phyloP scores from a whole-genome alignment of 306 rosid species.

The Castanea sativa region DNA sequence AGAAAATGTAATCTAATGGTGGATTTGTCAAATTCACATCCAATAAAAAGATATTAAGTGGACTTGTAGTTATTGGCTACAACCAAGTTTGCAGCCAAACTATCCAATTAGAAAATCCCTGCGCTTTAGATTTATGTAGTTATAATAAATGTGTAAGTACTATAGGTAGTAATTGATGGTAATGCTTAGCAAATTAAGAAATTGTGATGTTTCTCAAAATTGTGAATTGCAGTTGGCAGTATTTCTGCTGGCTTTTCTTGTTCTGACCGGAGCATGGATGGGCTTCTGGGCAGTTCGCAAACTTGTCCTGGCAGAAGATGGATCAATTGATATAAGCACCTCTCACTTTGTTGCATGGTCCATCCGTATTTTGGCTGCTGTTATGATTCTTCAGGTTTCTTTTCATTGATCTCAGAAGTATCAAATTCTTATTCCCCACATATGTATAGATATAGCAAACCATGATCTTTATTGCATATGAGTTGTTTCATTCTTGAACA shows the following conservation, averaged over 20 bases:
- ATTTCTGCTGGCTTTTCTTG: conserved; percentile 75
- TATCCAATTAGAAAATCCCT: background rate
- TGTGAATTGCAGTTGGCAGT: conserved; percentile 67
- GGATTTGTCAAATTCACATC: too few species aligned
- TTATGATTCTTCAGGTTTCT: conserved; percentile 74
- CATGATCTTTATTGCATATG: conserved; percentile 5
- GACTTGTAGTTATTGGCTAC: too few species aligned
- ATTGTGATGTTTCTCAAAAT: background rate
- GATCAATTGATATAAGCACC: conserved; percentile 72
- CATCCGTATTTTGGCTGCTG: conserved; percentile 58
- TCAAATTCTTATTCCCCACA: background rate
- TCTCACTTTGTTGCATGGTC: conserved; percentile 82
- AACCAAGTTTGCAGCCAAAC: too few species aligned
- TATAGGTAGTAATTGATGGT: conserved; percentile 14
- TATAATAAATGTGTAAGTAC: conserved; percentile 8
- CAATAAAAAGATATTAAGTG: too few species aligned
- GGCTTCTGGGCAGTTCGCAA: conserved; percentile 89
- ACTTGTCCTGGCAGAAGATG: conserved; percentile 78
- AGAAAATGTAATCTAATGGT: too few species aligned
- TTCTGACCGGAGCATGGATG: conserved; percentile 86
- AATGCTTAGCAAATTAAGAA: conserved; percentile 19
- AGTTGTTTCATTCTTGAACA: conserved; percentile 12
- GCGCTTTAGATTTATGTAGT: background rate
- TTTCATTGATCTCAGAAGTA: background rate
- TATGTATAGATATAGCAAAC: background rate